These are phyloP conservation scores for Curvularia sp. DNA, from an alignment of 2,329 filamentous ascomycete species.

Conservation along the genomic window DNA sequence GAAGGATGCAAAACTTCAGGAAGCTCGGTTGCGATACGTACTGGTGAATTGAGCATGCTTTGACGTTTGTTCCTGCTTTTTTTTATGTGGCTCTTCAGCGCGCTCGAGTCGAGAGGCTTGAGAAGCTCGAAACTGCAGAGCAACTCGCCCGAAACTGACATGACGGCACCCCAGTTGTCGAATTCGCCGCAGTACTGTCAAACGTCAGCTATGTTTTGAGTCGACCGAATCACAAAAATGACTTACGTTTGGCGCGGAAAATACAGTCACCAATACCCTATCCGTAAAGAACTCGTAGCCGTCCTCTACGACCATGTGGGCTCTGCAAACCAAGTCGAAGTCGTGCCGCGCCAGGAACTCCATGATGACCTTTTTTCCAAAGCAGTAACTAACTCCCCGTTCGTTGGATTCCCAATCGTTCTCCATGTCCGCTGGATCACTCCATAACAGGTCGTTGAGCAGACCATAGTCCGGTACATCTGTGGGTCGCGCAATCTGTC, in stretches of 20 bases:
- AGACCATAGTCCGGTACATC: conserved; percentile 97
- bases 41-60: conserved; percentile 94
- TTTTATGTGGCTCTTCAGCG: conserved; percentile 98
- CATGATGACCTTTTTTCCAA: conserved; percentile 97
- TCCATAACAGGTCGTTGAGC: conserved; percentile 95
- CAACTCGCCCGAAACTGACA: conserved; percentile 93
- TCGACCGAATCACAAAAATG: background rate
- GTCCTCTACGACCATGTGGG: conserved; percentile 99
- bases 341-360: conserved; percentile 94
- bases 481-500: conserved; percentile 92
- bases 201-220: conserved; percentile 24
- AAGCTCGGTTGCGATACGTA: conserved; percentile 62
- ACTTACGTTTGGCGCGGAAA: conserved; percentile 93
- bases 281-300: conserved; percentile 99
- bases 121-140: conserved; percentile 97
- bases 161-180: conserved; percentile 98
- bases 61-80: conserved; percentile 94
- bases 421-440: conserved; percentile 97
- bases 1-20: conserved; percentile 20
- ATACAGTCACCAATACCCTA: conserved; percentile 92
- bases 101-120: conserved; percentile 94
- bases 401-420: conserved; percentile 98
- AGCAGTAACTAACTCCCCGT: conserved; percentile 95
- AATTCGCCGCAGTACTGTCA: conserved; percentile 94
- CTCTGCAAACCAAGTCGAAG: conserved; percentile 95